Evolutionary conservation across 495 filamentous ascomycete species (phyloP).

Genomic region (Penicillium macrosclerotiorum): DNA sequence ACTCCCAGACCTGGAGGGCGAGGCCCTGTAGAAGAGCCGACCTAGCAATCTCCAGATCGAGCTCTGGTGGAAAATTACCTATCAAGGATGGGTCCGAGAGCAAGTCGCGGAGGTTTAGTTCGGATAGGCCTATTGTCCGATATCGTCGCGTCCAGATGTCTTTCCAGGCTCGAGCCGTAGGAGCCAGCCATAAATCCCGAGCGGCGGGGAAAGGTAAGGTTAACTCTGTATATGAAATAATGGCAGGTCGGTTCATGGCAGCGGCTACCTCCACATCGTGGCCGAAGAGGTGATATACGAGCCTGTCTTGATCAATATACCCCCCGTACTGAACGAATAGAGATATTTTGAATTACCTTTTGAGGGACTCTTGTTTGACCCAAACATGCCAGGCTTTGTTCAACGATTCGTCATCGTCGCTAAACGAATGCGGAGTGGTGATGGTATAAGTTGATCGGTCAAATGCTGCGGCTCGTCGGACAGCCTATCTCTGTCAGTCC

Average conservation of each 20-base stretch:
- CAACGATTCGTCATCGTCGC: conserved; percentile 39
- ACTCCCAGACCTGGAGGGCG: conserved; percentile 23
- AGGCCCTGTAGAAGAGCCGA: conserved; percentile 39
- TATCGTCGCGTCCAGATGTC: conserved; percentile 34
- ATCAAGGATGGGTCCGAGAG: conserved; percentile 18
- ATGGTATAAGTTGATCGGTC: conserved; percentile 42
- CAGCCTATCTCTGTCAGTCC: conserved; percentile 14
- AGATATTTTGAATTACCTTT: conserved; percentile 23
- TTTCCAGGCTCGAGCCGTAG: conserved; percentile 53
- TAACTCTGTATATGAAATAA: conserved; percentile 60
- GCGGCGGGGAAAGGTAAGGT: conserved; percentile 54
- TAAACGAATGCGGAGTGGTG: conserved; percentile 35
- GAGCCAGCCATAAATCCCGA: conserved; percentile 53
- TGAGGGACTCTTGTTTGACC: conserved; percentile 47
- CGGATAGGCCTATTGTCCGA: background rate
- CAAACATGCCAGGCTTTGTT: conserved; percentile 54
- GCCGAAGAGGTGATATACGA: conserved; percentile 54
- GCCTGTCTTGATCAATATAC: conserved; percentile 21
- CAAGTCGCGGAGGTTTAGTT: conserved; percentile 15
- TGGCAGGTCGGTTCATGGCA: conserved; percentile 44
- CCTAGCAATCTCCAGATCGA: conserved; percentile 47
- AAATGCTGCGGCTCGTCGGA: conserved; percentile 29
- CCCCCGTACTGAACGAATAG: too few species aligned
- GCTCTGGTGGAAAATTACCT: conserved; percentile 10
- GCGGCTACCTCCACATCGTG: conserved; percentile 57